phyloP scores from a whole-genome alignment of 306 rosid species.

The Vigna hirtella region DNA sequence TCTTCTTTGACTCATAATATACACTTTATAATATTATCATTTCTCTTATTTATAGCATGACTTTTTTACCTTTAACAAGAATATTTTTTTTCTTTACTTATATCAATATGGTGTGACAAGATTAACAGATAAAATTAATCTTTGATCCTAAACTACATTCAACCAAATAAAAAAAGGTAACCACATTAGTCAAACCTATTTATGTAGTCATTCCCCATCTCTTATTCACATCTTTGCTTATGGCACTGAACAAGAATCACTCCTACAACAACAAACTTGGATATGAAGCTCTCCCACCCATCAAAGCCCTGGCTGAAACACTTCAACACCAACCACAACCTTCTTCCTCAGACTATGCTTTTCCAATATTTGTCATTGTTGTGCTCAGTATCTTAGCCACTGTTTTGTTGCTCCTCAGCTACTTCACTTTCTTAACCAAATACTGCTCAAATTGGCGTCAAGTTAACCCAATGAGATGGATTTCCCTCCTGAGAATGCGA shows the following conservation, averaged over 20 bases:
- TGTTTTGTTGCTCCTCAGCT: constrained; percentile 60
- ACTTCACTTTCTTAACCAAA: constrained; percentile 57
- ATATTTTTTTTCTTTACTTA: constrained; percentile 17
- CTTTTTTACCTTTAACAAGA: constrained; percentile 15
- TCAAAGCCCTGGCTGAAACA: constrained; percentile 42
- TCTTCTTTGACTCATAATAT: constrained; percentile 18
- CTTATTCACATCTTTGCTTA: constrained; percentile 40
- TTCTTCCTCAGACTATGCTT: constrained; percentile 54
- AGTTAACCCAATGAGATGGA: constrained; percentile 55
- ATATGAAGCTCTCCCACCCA: constrained; percentile 50
- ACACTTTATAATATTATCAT: neutral
- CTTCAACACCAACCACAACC: constrained; percentile 42
- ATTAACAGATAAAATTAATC: neutral
- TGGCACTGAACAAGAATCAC: constrained; percentile 52
- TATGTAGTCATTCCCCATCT: constrained; percentile 29
- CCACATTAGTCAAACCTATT: constrained; percentile 39
- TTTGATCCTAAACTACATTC: neutral
- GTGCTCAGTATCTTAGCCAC: constrained; percentile 57
- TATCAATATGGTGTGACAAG: neutral
- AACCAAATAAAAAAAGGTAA: neutral
- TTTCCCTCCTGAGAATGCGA: constrained; percentile 42
- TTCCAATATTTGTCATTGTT: constrained; percentile 61
- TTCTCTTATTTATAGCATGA: neutral
- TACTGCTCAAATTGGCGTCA: constrained; percentile 61
- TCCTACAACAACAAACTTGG: constrained; percentile 51